A percentile compares a stretch with the other conserved stretches of the same genome.
Conservation (phyloP, 2,329 filamentous ascomycete species). For the Penicillium sp. region DNA sequence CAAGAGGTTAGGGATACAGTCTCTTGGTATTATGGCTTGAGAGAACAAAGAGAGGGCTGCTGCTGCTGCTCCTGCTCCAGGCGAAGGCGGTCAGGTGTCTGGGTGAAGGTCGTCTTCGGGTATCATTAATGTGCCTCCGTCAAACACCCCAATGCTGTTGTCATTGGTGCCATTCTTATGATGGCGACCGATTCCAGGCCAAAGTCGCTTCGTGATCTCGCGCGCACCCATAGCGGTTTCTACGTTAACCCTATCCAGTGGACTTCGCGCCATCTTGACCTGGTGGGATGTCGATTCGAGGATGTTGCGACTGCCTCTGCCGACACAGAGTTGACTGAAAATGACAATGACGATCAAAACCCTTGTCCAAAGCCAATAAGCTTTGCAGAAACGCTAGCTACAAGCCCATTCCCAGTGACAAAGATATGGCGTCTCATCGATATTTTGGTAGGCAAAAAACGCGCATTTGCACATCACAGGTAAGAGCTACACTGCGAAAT, state of each 20-base stretch:
- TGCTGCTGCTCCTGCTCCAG: too few species aligned
- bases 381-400: not conserved
- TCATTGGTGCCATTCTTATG: too few species aligned
- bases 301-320: not conserved
- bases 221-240: not conserved
- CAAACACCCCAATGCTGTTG: too few species aligned
- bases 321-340: not conserved
- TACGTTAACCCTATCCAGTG: not conserved
- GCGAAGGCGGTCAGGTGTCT: too few species aligned
- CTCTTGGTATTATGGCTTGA: too few species aligned
- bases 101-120: too few species aligned
- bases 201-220: not conserved
- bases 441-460: not conserved
- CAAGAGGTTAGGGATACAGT: too few species aligned
- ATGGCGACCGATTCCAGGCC: too few species aligned
- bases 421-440: not conserved
- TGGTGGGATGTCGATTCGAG: not conserved
- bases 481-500: not conserved
- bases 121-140: too few species aligned
- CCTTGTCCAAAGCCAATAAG: too few species aligned
- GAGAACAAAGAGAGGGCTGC: too few species aligned
- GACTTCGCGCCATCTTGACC: not conserved
- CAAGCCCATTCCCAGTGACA: not conserved
- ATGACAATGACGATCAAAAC: not conserved
- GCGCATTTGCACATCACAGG: not conserved